Base-by-base conservation (phyloP, 2,329 filamentous ascomycete genomes). In the Thelonectria rubi region DNA sequence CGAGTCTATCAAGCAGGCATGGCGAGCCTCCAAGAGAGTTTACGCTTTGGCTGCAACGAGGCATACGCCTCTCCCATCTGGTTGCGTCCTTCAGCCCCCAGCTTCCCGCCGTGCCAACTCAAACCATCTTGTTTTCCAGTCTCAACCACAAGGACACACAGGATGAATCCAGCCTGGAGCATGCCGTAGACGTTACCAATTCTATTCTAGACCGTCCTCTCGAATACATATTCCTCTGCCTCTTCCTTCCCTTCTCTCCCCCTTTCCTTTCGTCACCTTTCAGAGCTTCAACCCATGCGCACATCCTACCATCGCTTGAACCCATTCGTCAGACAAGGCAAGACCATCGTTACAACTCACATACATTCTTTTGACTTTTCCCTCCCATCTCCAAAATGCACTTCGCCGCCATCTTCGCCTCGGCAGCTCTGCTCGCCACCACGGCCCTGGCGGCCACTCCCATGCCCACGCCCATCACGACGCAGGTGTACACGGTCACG, bases 401-500 rank as follows among this genome's bases (percentile, higher is more conserved):
- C 42, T 42, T 55, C 32, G 11, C 11, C 9, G 51, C 55, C 45
- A 17, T 55, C 18, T 24, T 47, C 17, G 32, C 21, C 17, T 52
- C 42, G 18, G 17, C 40, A 4, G 53, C 48, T 8, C 24, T 55
- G n/a, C 48, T 67, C 6, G n/a, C 63, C 54, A 52, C 48, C 17
- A 37, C 51, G 21, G 64, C 24, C 21, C 15, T 50, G 14, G 60
- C 54, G 2, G 18, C 34, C 12, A 43, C 20, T 11, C 45, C 54
- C 24, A 24, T 24, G 12, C 40, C 20, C 6, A 45, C 20, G 17
- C 17, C 42, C 17, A 17, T 17, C 17, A 21, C 34, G 2, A 51
- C 39, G 2, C 40, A 45, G 17, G n/a, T 45, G 40, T 43, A 43
- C 39, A 62, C 59, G 18, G 74, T 69, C 63, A 78, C 77, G 21